These are phyloP conservation scores for Ogataea hybrid DNA, from an alignment of 1,139 yeast genomes.

Conservation along the genomic window DNA sequence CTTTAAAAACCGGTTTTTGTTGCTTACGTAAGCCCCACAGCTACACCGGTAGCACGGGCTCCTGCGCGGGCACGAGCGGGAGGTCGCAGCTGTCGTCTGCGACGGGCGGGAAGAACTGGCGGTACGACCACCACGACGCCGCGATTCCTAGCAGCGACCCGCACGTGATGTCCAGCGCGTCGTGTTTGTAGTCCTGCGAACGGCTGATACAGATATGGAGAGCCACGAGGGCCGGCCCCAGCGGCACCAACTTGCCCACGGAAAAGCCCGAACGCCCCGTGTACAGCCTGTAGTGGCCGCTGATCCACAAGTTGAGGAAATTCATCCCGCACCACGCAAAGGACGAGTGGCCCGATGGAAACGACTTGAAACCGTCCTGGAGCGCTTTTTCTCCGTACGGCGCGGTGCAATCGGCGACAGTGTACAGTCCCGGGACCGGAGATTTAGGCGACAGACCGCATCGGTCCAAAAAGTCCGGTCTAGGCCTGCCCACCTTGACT, in stretches of 20 bases:
- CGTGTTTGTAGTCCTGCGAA: constrained; percentile 79
- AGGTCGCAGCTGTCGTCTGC: constrained; percentile 13
- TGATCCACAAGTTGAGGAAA: constrained; percentile 60
- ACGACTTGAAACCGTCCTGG: constrained; percentile 71
- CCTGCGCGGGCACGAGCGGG: constrained; percentile 4
- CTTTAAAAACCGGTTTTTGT: background rate
- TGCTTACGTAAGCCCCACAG: background rate
- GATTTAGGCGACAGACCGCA: constrained; percentile 38
- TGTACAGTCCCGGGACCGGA: constrained; percentile 8
- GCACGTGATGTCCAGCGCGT: constrained; percentile 62
- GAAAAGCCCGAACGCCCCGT: constrained; percentile 11
- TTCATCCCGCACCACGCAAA: constrained; percentile 65
- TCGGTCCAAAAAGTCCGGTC: constrained; percentile 77
- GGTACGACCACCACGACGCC: constrained; percentile 23
- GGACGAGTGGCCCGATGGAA: constrained; percentile 78
- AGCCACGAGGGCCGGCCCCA: constrained; percentile 54
- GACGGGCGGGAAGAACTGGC: constrained; percentile 25
- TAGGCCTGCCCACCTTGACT: constrained; percentile 69
- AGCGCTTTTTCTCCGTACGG: constrained; percentile 39
- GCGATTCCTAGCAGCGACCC: constrained; percentile 57
- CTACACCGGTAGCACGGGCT: constrained; percentile 1
- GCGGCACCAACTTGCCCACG: constrained; percentile 27
- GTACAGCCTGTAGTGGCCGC: constrained; percentile 50
- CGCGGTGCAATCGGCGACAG: constrained; percentile 52
- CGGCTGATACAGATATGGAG: constrained; percentile 64